phyloP scores from a whole-genome alignment of 2,329 filamentous ascomycete species.

The Diplodia corticola region DNA sequence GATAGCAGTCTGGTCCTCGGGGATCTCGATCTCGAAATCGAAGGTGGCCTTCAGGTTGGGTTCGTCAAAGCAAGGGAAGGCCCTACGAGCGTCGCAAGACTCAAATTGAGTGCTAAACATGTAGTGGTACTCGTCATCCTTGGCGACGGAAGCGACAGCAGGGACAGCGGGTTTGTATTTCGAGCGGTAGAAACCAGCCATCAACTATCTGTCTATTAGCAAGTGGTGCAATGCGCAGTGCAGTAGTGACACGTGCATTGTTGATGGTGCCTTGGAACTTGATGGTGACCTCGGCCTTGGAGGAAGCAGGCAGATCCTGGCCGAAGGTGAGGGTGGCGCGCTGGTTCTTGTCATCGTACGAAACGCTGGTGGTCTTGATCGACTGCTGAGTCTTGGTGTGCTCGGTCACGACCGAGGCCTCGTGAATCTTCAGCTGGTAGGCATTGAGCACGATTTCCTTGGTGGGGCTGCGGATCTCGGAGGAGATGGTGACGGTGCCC shows the following conservation, averaged over 20 bases:
- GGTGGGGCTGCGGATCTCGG: conserved; percentile 69
- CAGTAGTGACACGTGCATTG: conserved; percentile 53
- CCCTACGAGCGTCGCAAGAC: conserved; percentile 88
- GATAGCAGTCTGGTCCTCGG: conserved; percentile 81
- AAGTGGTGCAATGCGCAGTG: not conserved
- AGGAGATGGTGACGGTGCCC: conserved; percentile 78
- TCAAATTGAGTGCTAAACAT: conserved; percentile 96
- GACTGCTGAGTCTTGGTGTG: conserved; percentile 59
- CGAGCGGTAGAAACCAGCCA: conserved; percentile 91
- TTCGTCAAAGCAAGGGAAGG: conserved; percentile 97
- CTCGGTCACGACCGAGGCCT: conserved; percentile 62
- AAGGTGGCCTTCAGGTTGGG: conserved; percentile 92
- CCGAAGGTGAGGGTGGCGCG: conserved; percentile 77
- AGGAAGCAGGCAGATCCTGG: conserved; percentile 66
- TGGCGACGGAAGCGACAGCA: conserved; percentile 74
- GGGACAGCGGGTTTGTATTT: conserved; percentile 83
- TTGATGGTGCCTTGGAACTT: conserved; percentile 82
- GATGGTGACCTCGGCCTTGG: conserved; percentile 67
- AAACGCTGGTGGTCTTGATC: conserved; percentile 65
- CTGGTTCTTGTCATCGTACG: conserved; percentile 81
- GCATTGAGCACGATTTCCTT: conserved; percentile 82
- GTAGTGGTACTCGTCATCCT: conserved; percentile 63
- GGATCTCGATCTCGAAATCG: conserved; percentile 89
- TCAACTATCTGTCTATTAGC: conserved; percentile 43
- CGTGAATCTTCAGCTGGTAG: conserved; percentile 76